These are phyloP conservation scores for Ophiocordyceps camponoti-floridani DNA, from an alignment of 2,329 filamentous ascomycete species.

Conservation along the genomic window DNA sequence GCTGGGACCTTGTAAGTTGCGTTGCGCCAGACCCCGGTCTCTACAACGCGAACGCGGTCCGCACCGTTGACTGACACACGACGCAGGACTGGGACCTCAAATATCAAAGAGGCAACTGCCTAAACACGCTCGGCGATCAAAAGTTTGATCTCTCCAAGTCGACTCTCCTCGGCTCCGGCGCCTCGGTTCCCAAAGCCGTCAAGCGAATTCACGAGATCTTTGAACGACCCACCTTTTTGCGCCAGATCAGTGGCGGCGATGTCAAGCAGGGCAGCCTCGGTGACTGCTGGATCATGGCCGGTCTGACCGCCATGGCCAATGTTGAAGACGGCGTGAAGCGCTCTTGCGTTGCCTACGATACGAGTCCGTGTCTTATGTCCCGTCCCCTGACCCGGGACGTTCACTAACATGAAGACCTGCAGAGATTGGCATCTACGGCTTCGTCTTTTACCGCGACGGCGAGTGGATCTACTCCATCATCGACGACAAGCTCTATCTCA, in stretches of 20 bases:
- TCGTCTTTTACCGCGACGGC: slow-evolving; percentile 75
- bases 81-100: slow-evolving; percentile 48
- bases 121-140: slow-evolving; percentile 31
- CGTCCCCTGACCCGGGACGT: background rate
- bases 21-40: background rate
- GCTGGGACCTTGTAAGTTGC: slow-evolving; percentile 31
- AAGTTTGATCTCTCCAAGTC: slow-evolving; percentile 32
- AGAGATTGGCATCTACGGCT: slow-evolving; percentile 68
- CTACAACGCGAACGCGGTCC: no score
- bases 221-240: slow-evolving; percentile 51
- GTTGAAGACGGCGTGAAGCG: slow-evolving; percentile 51
- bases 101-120: slow-evolving; percentile 37
- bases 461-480: slow-evolving; percentile 88
- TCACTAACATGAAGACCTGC: background rate
- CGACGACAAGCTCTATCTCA: slow-evolving; percentile 78
- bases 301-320: slow-evolving; percentile 58
- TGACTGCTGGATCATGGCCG: slow-evolving; percentile 74
- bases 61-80: slow-evolving; percentile 3
- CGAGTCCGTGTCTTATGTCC: slow-evolving; percentile 20
- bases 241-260: slow-evolving; percentile 50
- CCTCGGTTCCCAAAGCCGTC: slow-evolving; percentile 50
- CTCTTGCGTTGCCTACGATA: slow-evolving; percentile 60
- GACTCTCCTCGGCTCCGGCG: slow-evolving; percentile 25
- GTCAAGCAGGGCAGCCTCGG: slow-evolving; percentile 62
- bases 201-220: slow-evolving; percentile 62